Conservation (phyloP, 495 filamentous ascomycete species). For the Neurospora sp. region DNA sequence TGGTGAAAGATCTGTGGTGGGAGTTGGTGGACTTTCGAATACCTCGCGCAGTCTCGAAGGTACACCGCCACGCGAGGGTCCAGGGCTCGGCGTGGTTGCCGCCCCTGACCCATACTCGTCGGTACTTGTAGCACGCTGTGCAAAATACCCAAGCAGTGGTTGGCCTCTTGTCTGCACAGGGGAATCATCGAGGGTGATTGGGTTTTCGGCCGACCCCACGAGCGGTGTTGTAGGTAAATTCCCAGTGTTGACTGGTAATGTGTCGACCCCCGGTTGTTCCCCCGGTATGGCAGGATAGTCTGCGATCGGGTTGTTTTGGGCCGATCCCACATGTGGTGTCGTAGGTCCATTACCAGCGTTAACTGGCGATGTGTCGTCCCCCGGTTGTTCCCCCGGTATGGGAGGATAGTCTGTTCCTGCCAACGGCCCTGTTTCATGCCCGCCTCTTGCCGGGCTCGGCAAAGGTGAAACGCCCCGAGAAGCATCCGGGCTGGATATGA, state of each 20-base stretch:
- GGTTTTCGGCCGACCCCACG: slow-evolving; percentile 1
- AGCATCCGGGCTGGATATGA: neutral
- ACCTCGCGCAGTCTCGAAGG: neutral
- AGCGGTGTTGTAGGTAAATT: neutral
- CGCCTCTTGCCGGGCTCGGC: neutral
- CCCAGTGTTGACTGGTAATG: neutral
- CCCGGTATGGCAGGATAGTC: neutral
- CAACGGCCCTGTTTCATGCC: neutral
- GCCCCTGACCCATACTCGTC: neutral
- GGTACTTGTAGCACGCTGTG: neutral
- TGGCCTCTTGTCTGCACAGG: neutral
- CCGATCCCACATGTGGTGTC: neutral
- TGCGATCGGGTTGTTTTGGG: slow-evolving; percentile 3
- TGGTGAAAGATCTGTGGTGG: neutral
- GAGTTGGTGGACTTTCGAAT: neutral
- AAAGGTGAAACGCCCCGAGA: neutral
- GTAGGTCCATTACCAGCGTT: neutral
- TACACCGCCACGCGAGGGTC: neutral
- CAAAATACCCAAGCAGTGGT: neutral
- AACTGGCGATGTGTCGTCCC: neutral
- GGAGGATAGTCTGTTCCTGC: neutral
- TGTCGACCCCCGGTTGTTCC: neutral
- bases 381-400: neutral
- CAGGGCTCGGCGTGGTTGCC: neutral
- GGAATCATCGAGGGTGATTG: slow-evolving; percentile 3